phyloP scores from a whole-genome alignment of 148 eudicot species.

The Dianthus caryophyllus region DNA sequence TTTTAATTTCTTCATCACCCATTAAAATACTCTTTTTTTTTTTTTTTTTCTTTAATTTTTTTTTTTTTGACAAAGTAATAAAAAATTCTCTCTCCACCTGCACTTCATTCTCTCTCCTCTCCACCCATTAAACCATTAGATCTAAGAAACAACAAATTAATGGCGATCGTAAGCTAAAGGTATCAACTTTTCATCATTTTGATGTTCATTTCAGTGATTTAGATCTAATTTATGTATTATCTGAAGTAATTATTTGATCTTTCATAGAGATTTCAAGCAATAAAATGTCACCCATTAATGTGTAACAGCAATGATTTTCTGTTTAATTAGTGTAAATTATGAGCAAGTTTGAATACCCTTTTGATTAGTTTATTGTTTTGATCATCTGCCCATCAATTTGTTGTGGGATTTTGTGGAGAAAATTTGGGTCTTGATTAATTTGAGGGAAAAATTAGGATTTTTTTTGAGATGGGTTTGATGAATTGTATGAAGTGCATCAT shows the following conservation, averaged over 20 bases:
- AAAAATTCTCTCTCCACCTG: not conserved
- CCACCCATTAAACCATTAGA: not conserved
- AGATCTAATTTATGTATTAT: not conserved
- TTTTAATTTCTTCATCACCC: too few species aligned
- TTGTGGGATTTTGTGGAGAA: not conserved
- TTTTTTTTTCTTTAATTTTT: too few species aligned
- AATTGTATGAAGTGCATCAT: not conserved
- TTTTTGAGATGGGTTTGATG: not conserved
- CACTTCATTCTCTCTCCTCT: not conserved
- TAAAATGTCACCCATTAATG: too few species aligned
- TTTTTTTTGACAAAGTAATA: too few species aligned
- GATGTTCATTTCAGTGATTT: not conserved
- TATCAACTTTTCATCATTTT: conserved; percentile 3
- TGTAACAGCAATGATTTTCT: not conserved
- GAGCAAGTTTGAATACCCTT: conserved; percentile 1
- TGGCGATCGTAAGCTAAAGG: not conserved
- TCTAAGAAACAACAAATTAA: not conserved
- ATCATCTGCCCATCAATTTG: not conserved
- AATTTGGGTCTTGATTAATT: not conserved
- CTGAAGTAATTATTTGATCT: not conserved
- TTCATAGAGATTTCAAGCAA: not conserved
- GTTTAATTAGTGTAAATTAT: conserved; percentile 1
- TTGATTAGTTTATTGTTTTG: not conserved
- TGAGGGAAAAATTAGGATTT: not conserved
- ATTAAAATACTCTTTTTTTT: too few species aligned